Evolutionary conservation across 371 early-diverging fungal genomes (phyloP), one percentile per base, ranked within the genome.

Genomic region (Rhizopus stolonifer): DNA sequence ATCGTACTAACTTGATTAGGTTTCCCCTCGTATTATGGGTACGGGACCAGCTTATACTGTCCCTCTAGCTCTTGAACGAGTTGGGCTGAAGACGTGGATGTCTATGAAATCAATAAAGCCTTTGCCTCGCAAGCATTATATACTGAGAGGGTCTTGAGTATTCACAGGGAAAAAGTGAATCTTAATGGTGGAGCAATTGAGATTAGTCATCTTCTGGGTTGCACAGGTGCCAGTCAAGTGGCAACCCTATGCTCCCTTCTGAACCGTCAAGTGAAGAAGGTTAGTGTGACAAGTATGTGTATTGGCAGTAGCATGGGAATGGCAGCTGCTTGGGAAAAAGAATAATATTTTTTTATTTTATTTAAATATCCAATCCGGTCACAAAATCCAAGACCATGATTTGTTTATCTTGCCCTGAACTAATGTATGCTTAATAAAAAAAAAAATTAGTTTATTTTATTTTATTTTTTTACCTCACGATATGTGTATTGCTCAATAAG

Each of bases 121-220:
- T 99, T 99, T 74, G 98, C 99, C 24, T 96, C 97, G 58, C 98
- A 98, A 79, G 91, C 94, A n/a, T 84, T 96, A 52, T 96, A 92
- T 84, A 89, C 86, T 51, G 84, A 95, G 36, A 84, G 93, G 74
- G 85, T 89, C 67, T 85, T 96, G 39, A 85, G 85, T 25, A 82
- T 98, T 53, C 85, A 85, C 45, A 53, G 77, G 55, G 85, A 90
- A 56, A 97, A 92, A 83, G 96, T 98, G 54, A 99, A 99, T 81
- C 95, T 94, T 45, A 91, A 95, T 82, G 99, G 99, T 59, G 99
- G 99, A 58, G 96, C 98, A 34, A 98, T 99, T 62, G 69, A 66
- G 17, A 61, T 65, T 42, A 66, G 72, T 50, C 68, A 69, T 52
- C 79, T 89, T 53, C 72, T 91, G 61, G 95, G 93, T 44, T 86